Evolutionary conservation across 352 stramenopile genomes (phyloP), one percentile per base, ranked within the genome.

Genomic region (Phytopythium litorale): DNA sequence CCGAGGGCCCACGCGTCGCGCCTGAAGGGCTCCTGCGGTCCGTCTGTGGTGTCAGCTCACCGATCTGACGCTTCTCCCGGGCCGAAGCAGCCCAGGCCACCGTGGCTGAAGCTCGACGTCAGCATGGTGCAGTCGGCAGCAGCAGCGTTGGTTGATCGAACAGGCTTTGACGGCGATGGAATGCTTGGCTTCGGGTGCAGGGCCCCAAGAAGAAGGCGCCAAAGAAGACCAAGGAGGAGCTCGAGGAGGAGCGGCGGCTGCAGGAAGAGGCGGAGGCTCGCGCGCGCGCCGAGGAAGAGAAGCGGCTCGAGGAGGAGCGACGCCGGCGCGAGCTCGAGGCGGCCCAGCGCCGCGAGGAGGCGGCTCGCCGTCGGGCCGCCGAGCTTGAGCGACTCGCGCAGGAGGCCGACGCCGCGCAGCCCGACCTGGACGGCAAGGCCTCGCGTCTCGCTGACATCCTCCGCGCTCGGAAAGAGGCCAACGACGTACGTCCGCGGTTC

Each of bases 211-310:
- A 89, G 74, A 91, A 94, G 63, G 74, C 76, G 18, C 81, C 82
- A 7, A 92, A 94, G 63, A 92, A 91, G 65, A 87, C 73, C 71
- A 92, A 92, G 59, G 81, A 90, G 59, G 72, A 93, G 71, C 77
- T 91, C 42, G 81, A 91, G 63, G 81, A 91, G 70, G 81, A 93
- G 60, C 73, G 77, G 0, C 68, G 81, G 0, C 60, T 92, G 21
- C 82, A 92, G 49, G 84, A 94, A 38, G 82, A 94, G 62, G 82
- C 89, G 32, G 82, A 91, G 54, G 71, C 78, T 11, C 77, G 79
- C 23, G 64, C 76, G 13, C 71, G 75, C 5, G 71, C 75, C 12
- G 84, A 92, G 58, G 81, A 93, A 60, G 77, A 91, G 68, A 87
- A 86, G 58, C 75, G 79, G 5, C 52, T 88, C 21, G 80, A 93